Evolutionary conservation across 2,329 filamentous ascomycete genomes (phyloP).

Genomic region (Domatiomyces catenatus): DNA sequence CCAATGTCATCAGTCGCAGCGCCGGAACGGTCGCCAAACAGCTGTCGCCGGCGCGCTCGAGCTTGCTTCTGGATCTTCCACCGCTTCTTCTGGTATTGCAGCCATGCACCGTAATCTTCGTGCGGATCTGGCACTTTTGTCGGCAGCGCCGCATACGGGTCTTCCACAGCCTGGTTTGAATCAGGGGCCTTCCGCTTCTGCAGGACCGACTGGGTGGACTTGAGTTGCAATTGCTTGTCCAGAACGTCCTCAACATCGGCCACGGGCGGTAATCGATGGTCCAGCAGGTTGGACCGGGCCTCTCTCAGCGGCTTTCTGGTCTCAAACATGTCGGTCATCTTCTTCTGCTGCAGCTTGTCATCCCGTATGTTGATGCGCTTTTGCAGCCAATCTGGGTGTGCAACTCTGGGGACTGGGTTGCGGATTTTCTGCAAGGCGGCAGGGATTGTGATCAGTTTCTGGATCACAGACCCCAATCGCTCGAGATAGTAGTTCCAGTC

Average conservation of each 20-base stretch:
- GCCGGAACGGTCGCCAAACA: constrained; percentile 73
- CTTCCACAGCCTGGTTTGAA: constrained; percentile 38
- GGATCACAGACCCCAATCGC: constrained; percentile 87
- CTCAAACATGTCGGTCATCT: constrained; percentile 83
- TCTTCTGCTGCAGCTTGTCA: constrained; percentile 95
- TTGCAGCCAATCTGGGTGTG: constrained; percentile 94
- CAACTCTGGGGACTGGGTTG: constrained; percentile 84
- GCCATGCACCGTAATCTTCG: constrained; percentile 73
- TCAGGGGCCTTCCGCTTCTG: constrained; percentile 59
- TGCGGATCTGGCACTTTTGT: constrained; percentile 69
- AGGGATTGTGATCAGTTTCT: constrained; percentile 97
- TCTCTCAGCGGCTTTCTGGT: constrained; percentile 37
- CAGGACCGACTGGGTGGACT: constrained; percentile 43
- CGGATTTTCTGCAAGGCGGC: constrained; percentile 87
- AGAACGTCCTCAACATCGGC: constrained; percentile 73
- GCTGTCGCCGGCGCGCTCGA: constrained; percentile 64
- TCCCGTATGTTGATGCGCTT: constrained; percentile 87
- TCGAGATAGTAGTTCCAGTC: constrained; percentile 98
- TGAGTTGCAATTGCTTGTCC: constrained; percentile 50
- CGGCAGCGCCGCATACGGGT: constrained; percentile 72
- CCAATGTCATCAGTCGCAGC: constrained; percentile 47
- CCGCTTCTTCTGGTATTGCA: constrained; percentile 93
- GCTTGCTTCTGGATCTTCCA: constrained; percentile 97
- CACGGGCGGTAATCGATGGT: constrained; percentile 39
- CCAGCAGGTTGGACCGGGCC: constrained; percentile 48